phyloP scores from a whole-genome alignment of 1,139 yeast genomes.

The Suhomyces maxii region DNA sequence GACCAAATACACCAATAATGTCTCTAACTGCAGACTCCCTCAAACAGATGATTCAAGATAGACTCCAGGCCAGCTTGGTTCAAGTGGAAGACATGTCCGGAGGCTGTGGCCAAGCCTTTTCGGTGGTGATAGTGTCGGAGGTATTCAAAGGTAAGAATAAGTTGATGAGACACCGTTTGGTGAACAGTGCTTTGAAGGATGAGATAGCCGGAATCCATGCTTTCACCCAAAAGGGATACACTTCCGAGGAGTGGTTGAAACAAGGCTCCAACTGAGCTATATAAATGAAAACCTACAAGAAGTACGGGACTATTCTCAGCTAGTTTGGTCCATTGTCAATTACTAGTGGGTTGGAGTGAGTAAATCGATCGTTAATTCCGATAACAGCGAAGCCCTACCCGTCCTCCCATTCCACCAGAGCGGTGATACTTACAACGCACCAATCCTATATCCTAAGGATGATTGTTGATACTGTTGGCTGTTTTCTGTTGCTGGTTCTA shows the following conservation, averaged over 20 bases:
- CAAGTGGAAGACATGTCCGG: conserved; percentile 76
- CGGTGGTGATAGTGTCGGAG: conserved; percentile 75
- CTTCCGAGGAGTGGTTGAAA: conserved; percentile 67
- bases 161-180: conserved; percentile 81
- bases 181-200: conserved; percentile 73
- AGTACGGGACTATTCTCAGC: no score
- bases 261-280: conserved; percentile 28
- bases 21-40: conserved; percentile 48
- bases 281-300: no score
- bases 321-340: no score
- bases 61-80: conserved; percentile 53
- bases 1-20: conserved; percentile 19
- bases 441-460: no score
- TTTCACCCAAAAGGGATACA: conserved; percentile 85
- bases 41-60: conserved; percentile 47
- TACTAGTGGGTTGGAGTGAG: no score
- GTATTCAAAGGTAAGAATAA: conserved; percentile 80
- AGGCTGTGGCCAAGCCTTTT: conserved; percentile 88
- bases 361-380: no score
- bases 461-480: no score
- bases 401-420: no score
- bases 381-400: no score
- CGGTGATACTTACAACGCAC: no score
- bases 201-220: conserved; percentile 91
- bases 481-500: no score